phyloP scores from a whole-genome alignment of 2,329 filamentous ascomycete genomes.

The Thelonectria olida region DNA sequence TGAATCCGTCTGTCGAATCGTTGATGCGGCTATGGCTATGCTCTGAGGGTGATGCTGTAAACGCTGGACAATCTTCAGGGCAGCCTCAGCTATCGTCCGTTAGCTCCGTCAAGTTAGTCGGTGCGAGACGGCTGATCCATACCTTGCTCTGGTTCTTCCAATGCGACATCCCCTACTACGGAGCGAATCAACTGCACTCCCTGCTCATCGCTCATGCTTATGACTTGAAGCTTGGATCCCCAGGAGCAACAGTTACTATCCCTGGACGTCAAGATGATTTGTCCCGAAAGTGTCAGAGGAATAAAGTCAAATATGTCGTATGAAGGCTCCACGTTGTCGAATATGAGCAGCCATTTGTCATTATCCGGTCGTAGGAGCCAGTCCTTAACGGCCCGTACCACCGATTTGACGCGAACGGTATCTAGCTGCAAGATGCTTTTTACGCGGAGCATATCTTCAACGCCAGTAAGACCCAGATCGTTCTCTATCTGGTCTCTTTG shows the following conservation, averaged over 20 bases:
- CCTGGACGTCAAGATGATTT: constrained; percentile 16
- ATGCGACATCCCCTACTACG: neutral
- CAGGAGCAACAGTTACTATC: constrained; percentile 19
- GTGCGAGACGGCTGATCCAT: neutral
- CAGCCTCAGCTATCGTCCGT: constrained; percentile 11
- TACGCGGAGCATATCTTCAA: constrained; percentile 18
- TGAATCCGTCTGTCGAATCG: constrained; percentile 11
- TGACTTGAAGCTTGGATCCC: constrained; percentile 16
- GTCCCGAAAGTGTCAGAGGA: constrained; percentile 18
- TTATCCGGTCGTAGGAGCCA: constrained; percentile 22
- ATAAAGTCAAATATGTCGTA: constrained; percentile 25
- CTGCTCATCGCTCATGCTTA: constrained; percentile 9
- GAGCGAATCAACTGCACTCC: constrained; percentile 10
- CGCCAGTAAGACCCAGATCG: constrained; percentile 16
- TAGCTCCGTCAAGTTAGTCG: neutral
- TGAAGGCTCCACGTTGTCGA: constrained; percentile 20
- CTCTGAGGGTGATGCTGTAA: constrained; percentile 19
- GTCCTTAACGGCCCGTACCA: constrained; percentile 18
- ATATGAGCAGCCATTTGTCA: constrained; percentile 18
- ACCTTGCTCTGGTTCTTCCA: constrained; percentile 14
- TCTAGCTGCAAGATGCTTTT: constrained; percentile 20
- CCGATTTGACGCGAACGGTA: constrained; percentile 18
- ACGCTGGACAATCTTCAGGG: constrained; percentile 7
- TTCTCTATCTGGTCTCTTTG: constrained; percentile 15
- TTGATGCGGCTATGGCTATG: constrained; percentile 18